Percentiles rank a stretch among this genome's conserved stretches.
These are phyloP conservation scores for Alternaria sp. DNA, from an alignment of 2,329 filamentous ascomycete species.

Conservation along the genomic window DNA sequence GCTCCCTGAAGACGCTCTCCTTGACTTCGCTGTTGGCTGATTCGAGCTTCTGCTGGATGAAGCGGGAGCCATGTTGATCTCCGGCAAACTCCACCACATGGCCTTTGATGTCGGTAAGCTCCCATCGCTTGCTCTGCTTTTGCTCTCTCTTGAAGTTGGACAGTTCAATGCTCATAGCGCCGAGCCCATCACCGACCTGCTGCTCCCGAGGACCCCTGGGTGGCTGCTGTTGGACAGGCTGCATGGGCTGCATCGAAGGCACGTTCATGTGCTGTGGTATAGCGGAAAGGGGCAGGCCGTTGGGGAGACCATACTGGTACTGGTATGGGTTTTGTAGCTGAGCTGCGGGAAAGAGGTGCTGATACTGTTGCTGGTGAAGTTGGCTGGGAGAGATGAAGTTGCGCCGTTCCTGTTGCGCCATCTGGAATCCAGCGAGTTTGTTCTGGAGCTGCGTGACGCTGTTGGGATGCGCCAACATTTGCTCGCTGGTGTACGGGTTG, in stretches of 20 bases:
- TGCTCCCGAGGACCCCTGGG: conserved; percentile 57
- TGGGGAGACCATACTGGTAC: conserved; percentile 46
- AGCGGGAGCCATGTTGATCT: conserved; percentile 92
- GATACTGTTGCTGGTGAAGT: conserved; percentile 40
- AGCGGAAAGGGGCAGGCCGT: conserved; percentile 44
- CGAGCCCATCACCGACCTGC: conserved; percentile 59
- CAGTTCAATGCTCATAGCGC: conserved; percentile 72
- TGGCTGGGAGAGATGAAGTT: conserved; percentile 41
- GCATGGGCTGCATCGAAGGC: conserved; percentile 43
- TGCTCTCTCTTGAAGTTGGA: conserved; percentile 79
- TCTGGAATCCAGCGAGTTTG: conserved; percentile 57
- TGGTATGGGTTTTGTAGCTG: conserved; percentile 46
- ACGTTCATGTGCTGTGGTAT: conserved; percentile 44
- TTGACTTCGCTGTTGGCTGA: conserved; percentile 96
- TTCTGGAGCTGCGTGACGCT: conserved; percentile 56
- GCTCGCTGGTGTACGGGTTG: conserved; percentile 51
- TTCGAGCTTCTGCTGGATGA: conserved; percentile 92
- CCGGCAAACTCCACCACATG: conserved; percentile 94
- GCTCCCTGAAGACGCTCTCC: conserved; percentile 85
- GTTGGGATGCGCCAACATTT: conserved; percentile 52
- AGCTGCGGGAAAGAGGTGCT: conserved; percentile 44
- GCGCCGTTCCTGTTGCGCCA: conserved; percentile 49
- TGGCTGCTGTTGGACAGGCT: conserved; percentile 48
- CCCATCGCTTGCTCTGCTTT: conserved; percentile 76
- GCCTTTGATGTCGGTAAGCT: conserved; percentile 86